Base-by-base conservation (phyloP, 441 rosid genomes). In the Eruca vesicaria region DNA sequence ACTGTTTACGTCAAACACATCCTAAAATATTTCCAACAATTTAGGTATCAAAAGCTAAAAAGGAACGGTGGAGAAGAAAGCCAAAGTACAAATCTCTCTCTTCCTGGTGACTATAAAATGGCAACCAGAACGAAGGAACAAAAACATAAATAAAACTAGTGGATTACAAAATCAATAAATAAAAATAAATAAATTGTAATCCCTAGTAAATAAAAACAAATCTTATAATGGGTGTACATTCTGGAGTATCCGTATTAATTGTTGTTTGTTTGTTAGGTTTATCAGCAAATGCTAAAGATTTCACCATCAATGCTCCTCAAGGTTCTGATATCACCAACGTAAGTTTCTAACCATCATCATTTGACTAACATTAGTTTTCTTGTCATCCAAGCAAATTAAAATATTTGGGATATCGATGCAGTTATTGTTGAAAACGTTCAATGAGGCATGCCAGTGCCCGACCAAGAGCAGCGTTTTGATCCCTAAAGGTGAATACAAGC, bases 401-500 rank as follows among this genome's bases (percentile, higher is more conserved):
- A 45, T 7, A 11, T 35, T 68, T 62, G 12, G 4, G 31, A 28
- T 4, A 11, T 50, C 56, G 23, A 88, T 52, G 58, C 32, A 88
- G 89, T 82, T 81, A 16, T 53, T 89, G 18, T 0, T 65, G 15
- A 52, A n/a, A 9, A 83, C 91, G 4, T 89, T 86, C 88, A 70
- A 68, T 3, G 78, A 74, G 45, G 94, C 97, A 6, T 91, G 94
- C 65, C 73, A 72, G 18, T 71, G 76, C 2, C 33, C 80, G 0
- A 43, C 33, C 2, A 76, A 78, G 7, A 76, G 73, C 71, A 79
- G 69, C 5, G 61, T 91, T 6, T 5, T 84, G 59, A 81, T 91
- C 56, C 86, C 90, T 0, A 69, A 68, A 78, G 91, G 91, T 61
- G 79, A 29, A 0, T 89, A 77, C 73, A 7, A 21, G 31, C 67